Percentiles rank a stretch among this genome's conserved stretches.
Conservation (phyloP, 495 filamentous ascomycete genomes). For the Penicillium paxilli region DNA sequence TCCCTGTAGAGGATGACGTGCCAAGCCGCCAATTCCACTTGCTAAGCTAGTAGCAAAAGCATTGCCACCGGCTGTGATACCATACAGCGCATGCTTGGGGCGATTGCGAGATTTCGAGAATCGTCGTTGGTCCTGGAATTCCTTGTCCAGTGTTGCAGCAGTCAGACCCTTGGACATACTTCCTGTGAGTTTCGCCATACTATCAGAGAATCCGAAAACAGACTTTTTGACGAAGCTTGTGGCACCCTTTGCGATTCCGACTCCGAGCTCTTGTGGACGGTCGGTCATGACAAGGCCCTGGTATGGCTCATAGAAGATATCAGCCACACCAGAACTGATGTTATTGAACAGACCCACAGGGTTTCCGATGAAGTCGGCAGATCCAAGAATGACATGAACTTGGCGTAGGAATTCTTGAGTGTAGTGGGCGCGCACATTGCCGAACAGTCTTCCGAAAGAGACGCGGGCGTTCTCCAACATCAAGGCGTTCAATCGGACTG, state of each 20-base stretch:
- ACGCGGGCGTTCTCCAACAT: slow-evolving; percentile 95
- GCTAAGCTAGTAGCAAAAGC: slow-evolving; percentile 91
- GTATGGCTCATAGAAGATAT: slow-evolving; percentile 99
- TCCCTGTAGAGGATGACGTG: slow-evolving; percentile 89
- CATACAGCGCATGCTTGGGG: slow-evolving; percentile 94
- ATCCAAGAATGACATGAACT: slow-evolving; percentile 93
- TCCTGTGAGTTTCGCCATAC: slow-evolving; percentile 93
- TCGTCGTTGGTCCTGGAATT: slow-evolving; percentile 93
- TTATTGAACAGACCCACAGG: slow-evolving; percentile 98
- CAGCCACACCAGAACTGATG: slow-evolving; percentile 91
- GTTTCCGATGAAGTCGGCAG: slow-evolving; percentile 97
- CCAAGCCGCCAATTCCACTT: slow-evolving; percentile 88
- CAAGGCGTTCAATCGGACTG: slow-evolving; percentile 85
- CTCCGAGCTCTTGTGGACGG: slow-evolving; percentile 86
- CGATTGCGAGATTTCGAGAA: slow-evolving; percentile 92
- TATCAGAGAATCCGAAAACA: slow-evolving; percentile 94
- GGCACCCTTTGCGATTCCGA: slow-evolving; percentile 94
- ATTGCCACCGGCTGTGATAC: slow-evolving; percentile 92
- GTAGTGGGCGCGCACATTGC: slow-evolving; percentile 89
- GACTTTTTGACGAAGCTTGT: slow-evolving; percentile 98
- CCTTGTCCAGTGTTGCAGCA: slow-evolving; percentile 94
- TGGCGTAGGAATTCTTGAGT: slow-evolving; percentile 94
- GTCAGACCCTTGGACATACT: slow-evolving; percentile 95
- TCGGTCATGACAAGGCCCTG: slow-evolving; percentile 97
- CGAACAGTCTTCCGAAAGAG: slow-evolving; percentile 76